These are phyloP conservation scores for Bipolaris oryzae DNA, from an alignment of 2,329 filamentous ascomycete genomes.

Conservation along the genomic window DNA sequence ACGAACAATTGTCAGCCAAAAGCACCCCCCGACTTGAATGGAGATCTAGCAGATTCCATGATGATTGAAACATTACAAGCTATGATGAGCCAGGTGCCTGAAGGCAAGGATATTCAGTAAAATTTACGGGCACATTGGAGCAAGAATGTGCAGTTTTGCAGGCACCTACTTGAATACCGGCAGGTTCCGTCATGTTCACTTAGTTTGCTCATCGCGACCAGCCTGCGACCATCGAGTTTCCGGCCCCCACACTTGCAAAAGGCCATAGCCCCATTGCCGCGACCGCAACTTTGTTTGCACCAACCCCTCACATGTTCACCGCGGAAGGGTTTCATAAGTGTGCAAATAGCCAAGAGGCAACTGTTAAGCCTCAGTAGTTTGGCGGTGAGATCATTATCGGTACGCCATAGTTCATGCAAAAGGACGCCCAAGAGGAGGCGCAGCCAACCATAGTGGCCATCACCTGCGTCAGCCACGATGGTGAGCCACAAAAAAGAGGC, in stretches of 20 bases:
- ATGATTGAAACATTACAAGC: conserved; percentile 10
- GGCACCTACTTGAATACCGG: conserved; percentile 12
- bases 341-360: not conserved
- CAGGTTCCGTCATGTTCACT: not conserved
- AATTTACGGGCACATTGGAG: not conserved
- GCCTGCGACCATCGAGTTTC: conserved; percentile 10
- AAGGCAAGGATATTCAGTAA: not conserved
- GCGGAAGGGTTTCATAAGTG: conserved; percentile 13
- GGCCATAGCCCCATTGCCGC: conserved; percentile 27
- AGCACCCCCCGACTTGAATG: not conserved
- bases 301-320: conserved; percentile 13
- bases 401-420: conserved; percentile 18
- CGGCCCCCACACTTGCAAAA: conserved; percentile 17
- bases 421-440: conserved; percentile 7
- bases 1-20: not conserved
- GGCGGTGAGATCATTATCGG: conserved; percentile 14
- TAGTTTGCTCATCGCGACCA: not conserved
- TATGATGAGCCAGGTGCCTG: conserved; percentile 3
- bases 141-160: conserved; percentile 2
- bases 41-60: conserved; percentile 11
- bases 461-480: conserved; percentile 15
- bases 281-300: conserved; percentile 20
- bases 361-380: conserved; percentile 17
- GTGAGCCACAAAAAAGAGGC: conserved; percentile 16
- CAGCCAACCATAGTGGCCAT: conserved; percentile 17